These are phyloP conservation scores for Metschnikowia peoriensis DNA, from an alignment of 805 yeast genomes.

Conservation along the genomic window DNA sequence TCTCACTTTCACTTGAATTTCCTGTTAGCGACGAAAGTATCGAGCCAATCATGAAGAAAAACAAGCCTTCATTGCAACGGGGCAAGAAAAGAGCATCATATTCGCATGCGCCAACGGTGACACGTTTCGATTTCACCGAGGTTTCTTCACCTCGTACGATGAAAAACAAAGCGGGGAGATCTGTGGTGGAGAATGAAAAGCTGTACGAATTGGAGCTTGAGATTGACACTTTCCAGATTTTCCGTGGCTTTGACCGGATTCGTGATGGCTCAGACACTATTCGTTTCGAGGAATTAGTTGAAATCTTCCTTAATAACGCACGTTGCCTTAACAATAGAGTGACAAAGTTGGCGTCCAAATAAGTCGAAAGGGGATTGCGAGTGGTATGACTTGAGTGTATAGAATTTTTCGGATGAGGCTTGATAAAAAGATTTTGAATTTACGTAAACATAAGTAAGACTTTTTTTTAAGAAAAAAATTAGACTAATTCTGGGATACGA, in stretches of 20 bases:
- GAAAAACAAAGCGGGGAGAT: constrained; percentile 38
- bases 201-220: constrained; percentile 42
- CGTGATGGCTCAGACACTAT: constrained; percentile 46
- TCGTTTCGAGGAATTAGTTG: constrained; percentile 57
- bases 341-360: constrained; percentile 34
- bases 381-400: not conserved
- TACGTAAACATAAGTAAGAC: no score
- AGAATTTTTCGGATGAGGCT: not conserved
- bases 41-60: constrained; percentile 47
- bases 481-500: no score
- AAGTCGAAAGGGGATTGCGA: not conserved
- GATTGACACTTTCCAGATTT: constrained; percentile 38
- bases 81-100: constrained; percentile 72
- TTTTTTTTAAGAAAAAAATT: no score
- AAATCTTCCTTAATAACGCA: constrained; percentile 61
- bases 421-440: no score
- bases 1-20: constrained; percentile 73
- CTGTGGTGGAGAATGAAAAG: constrained; percentile 35
- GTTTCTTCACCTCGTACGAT: constrained; percentile 41
- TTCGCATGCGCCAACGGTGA: constrained; percentile 69
- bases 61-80: constrained; percentile 56
- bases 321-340: constrained; percentile 46
- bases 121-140: constrained; percentile 70
- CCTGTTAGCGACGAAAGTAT: constrained; percentile 64
- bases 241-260: constrained; percentile 41